Conservation (phyloP, 129 eudicot species). For the Sambucus nigra region DNA sequence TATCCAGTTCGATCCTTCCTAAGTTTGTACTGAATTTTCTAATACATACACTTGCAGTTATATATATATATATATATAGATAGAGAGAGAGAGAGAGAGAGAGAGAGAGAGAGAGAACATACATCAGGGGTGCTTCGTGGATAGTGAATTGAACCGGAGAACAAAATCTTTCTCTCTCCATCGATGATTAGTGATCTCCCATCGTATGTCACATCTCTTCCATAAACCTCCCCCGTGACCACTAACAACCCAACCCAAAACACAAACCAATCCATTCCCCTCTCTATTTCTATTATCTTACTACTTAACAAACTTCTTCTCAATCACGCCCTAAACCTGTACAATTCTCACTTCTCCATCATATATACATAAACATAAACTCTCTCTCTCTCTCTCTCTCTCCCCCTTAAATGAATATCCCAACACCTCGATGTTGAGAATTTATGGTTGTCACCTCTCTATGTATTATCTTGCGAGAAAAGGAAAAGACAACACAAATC, state of each 20-base stretch:
- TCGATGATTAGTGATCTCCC: slow-evolving; percentile 74
- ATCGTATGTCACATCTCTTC: slow-evolving; percentile 53
- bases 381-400: slow-evolving; percentile 13
- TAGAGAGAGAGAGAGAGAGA: slow-evolving; percentile 2
- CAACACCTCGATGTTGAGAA: neutral
- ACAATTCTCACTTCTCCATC: no score
- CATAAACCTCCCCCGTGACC: slow-evolving; percentile 19
- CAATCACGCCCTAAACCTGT: neutral
- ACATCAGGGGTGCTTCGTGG: slow-evolving; percentile 96
- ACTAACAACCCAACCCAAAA: slow-evolving; percentile 20
- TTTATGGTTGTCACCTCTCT: neutral
- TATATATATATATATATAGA: neutral
- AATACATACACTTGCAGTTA: neutral
- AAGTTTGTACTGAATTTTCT: neutral
- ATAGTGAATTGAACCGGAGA: slow-evolving; percentile 90
- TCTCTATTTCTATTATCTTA: neutral
- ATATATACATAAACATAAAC: no score
- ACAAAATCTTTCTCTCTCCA: slow-evolving; percentile 46
- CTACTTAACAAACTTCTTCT: neutral
- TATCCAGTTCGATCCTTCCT: no score
- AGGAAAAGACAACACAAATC: no score
- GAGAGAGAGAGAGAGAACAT: slow-evolving; percentile 15
- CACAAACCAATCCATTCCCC: slow-evolving; percentile 16
- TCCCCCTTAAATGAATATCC: neutral
- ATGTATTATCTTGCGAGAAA: no score